phyloP scores from a whole-genome alignment of 2,329 filamentous ascomycete species.

The Beauveria caledonica region DNA sequence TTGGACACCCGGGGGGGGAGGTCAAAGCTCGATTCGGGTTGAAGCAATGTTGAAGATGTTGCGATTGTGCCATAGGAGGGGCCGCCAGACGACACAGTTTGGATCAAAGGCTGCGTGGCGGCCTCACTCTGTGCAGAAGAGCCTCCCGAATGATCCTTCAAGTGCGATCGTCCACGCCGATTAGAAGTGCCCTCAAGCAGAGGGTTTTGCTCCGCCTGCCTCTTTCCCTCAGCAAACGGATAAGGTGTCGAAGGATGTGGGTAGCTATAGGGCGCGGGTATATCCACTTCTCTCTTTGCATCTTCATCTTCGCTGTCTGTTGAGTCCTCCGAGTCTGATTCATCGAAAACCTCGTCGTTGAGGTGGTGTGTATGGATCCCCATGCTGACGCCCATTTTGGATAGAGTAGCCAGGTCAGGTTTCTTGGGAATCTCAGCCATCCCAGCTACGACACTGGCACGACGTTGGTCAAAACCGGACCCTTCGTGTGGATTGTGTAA shows the following conservation, averaged over 20 bases:
- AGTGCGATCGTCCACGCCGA: slow-evolving; percentile 2
- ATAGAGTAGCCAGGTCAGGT: slow-evolving; percentile 43
- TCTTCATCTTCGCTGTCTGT: slow-evolving; percentile 26
- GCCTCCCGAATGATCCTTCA: neutral
- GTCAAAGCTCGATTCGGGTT: neutral
- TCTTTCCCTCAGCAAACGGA: neutral
- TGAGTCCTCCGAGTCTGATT: slow-evolving; percentile 23
- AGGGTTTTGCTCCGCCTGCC: neutral
- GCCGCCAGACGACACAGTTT: neutral
- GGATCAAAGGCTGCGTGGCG: neutral
- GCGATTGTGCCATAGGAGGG: slow-evolving; percentile 10
- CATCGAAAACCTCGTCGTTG: slow-evolving; percentile 50
- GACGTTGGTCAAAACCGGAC: slow-evolving; percentile 22
- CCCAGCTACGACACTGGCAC: slow-evolving; percentile 38
- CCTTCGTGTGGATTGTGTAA: slow-evolving; percentile 36
- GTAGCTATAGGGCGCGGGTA: slow-evolving; percentile 10
- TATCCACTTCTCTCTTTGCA: slow-evolving; percentile 23
- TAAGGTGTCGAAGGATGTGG: slow-evolving; percentile 6
- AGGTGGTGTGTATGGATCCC: slow-evolving; percentile 71
- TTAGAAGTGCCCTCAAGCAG: neutral
- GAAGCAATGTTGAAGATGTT: neutral
- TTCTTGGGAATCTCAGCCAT: slow-evolving; percentile 54
- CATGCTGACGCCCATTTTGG: slow-evolving; percentile 55
- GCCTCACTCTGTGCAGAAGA: neutral
- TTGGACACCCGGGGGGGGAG: neutral